A percentile compares a stretch with the other conserved stretches of the same genome.
These are phyloP conservation scores for Infundibulicybe gibba DNA, from an alignment of 768 basidiomycete species.

Conservation along the genomic window DNA sequence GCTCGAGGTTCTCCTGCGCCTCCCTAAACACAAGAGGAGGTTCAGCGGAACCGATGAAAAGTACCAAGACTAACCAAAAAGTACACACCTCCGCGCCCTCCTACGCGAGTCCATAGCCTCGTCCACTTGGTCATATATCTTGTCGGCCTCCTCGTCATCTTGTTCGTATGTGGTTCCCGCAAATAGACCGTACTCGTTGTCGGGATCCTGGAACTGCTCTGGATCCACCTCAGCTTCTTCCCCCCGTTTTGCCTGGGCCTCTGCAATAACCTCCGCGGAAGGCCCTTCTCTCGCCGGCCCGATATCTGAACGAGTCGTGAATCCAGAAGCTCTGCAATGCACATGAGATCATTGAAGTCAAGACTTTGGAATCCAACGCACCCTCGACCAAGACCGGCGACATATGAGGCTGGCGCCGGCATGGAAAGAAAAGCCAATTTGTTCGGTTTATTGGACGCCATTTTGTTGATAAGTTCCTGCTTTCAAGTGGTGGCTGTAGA, in stretches of 20 bases:
- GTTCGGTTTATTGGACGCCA: conserved; percentile 55
- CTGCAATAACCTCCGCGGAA: conserved; percentile 86
- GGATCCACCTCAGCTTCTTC: conserved; percentile 88
- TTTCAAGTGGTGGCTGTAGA: too few relatives aligned
- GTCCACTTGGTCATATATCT: conserved; percentile 92
- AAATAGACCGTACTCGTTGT: conserved; percentile 95
- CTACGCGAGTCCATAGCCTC: conserved; percentile 86
- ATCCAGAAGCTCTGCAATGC: conserved; percentile 79
- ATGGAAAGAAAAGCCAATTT: conserved; percentile 87
- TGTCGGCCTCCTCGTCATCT: conserved; percentile 97
- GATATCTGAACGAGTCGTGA: conserved; percentile 98
- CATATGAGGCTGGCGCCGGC: conserved; percentile 95
- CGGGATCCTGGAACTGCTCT: conserved; percentile 94
- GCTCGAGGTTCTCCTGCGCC: conserved; percentile 23
- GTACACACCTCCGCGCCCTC: conserved; percentile 69
- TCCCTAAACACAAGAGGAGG: conserved; percentile 19
- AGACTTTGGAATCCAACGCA: conserved; percentile 30
- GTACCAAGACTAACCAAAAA: conserved; percentile 36
- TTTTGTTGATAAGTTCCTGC: too few relatives aligned
- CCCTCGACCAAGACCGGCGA: conserved; percentile 98
- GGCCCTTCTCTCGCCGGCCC: conserved; percentile 96
- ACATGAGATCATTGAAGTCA: conserved; percentile 6
- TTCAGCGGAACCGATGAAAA: conserved; percentile 22
- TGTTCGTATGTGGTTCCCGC: conserved; percentile 95
- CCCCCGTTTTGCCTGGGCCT: conserved; percentile 81